Conservation (phyloP, 306 rosid genomes). For the Pterocarpus macrocarpus region DNA sequence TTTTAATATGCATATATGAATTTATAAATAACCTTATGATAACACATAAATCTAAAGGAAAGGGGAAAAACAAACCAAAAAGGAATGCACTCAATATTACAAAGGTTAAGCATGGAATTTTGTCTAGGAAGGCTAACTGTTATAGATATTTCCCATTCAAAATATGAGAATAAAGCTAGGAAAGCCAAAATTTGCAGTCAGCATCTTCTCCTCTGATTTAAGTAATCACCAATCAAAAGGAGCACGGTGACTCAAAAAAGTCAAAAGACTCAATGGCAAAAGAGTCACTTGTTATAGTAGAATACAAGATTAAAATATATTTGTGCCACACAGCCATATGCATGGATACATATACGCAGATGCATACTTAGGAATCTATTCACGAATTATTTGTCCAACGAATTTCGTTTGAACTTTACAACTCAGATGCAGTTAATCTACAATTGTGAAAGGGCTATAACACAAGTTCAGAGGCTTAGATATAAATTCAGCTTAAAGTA, state of each 20-base stretch:
- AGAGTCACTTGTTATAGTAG: neutral
- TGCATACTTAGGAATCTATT: neutral
- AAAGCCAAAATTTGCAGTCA: constrained; percentile 1
- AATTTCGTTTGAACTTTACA: neutral
- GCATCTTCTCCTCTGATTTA: neutral
- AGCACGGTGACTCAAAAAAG: constrained; percentile 1
- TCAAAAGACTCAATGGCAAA: constrained; percentile 11
- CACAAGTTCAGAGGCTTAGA: neutral
- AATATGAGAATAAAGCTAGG: neutral
- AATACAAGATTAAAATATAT: neutral
- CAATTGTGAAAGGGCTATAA: neutral
- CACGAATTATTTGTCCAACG: constrained; percentile 16
- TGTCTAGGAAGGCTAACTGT: neutral
- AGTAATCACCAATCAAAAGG: constrained; percentile 2
- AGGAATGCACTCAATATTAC: neutral
- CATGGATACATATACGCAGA: neutral
- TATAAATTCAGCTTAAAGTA: constrained; percentile 5
- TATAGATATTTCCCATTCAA: constrained; percentile 2
- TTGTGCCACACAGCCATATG: neutral
- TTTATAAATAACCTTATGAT: neutral
- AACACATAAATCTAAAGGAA: neutral
- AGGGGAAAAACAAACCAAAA: neutral
- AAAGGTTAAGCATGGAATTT: neutral
- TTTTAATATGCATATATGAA: neutral
- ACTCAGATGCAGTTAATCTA: neutral